These are phyloP conservation scores for Helotiales sp. DNA, from an alignment of 2,329 filamentous ascomycete genomes.

Conservation along the genomic window DNA sequence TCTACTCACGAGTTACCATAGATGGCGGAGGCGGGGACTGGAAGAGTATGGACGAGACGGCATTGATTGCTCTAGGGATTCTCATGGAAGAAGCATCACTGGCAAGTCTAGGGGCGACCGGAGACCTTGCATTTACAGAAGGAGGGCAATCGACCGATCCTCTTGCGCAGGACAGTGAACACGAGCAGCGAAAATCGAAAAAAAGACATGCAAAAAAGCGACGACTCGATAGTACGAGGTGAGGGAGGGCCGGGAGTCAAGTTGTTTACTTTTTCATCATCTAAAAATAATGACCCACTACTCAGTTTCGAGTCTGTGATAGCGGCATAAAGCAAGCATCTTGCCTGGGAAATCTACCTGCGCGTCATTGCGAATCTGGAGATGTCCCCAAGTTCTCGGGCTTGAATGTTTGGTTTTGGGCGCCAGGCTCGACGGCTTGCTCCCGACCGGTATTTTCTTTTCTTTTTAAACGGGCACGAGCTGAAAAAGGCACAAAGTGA, in stretches of 20 bases:
- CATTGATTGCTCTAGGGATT: slow-evolving; percentile 75
- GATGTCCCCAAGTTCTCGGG: background rate
- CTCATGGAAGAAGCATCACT: slow-evolving; percentile 72
- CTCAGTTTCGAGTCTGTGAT: slow-evolving; percentile 2
- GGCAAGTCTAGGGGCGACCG: slow-evolving; percentile 64
- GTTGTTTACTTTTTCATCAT: background rate
- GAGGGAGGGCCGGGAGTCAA: background rate
- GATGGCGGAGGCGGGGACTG: slow-evolving; percentile 46
- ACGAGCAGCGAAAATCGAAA: slow-evolving; percentile 8
- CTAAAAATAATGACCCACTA: background rate
- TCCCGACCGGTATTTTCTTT: background rate
- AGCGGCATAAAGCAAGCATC: slow-evolving; percentile 5
- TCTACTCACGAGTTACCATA: slow-evolving; percentile 55
- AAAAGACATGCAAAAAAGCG: slow-evolving; percentile 25
- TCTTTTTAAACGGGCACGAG: background rate
- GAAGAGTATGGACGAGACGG: slow-evolving; percentile 77
- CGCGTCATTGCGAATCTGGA: background rate
- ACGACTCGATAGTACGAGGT: slow-evolving; percentile 15
- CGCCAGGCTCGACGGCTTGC: background rate
- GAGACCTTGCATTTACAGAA: slow-evolving; percentile 75
- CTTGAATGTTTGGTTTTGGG: background rate
- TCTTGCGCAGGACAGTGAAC: background rate
- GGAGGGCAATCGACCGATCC: slow-evolving; percentile 40
- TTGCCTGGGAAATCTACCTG: background rate
- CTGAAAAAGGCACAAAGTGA: too few species aligned